Evolutionary conservation across 495 filamentous ascomycete species (phyloP), one percentile per base, ranked within the genome.

Genomic region (Annulohypoxylon stygium): DNA sequence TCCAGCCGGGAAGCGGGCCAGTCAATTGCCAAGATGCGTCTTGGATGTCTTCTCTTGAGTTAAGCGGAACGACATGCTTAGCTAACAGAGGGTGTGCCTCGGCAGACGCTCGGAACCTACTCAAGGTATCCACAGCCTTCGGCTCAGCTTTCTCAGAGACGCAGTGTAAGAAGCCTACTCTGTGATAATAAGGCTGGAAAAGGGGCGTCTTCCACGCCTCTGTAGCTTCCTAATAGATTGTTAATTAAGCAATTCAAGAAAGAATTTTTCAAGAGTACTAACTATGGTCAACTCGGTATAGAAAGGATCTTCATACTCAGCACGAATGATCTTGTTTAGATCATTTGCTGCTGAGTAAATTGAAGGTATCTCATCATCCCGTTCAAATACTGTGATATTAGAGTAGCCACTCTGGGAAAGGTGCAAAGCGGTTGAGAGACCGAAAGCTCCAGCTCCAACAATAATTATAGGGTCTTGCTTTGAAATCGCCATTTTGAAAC

Each of bases 261-360:
- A 33, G 0, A 1, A 7, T 18, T 7, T 30, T 10, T 30, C 23
- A 33, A 14, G 30, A 30, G 4, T 30, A 58, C 64, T 58, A 39
- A 67, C 64, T 37, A 67, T 30, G 2, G 37, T 58, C 53, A 87
- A 71, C 18, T 86, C 80, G 0, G 83, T 82, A 51, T 89, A 89
- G 66, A 86, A 86, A 9, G 77, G 77, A 75, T 87, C 86, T 45
- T 86, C 85, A 61, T 89, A 88, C 61, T 88, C 85, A 12, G 84
- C 83, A 10, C 87, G 82, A 47, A 88, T 81, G 62, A 89, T 86
- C 77, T 89, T 89, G 72, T 86, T 89, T 23, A 86, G 69, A 69
- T 89, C 85, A 73, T 84, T 81, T 45, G 79, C 84, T 5, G 87
- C 86, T 1, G 83, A 86, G 48, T 73, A 82, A 1, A 75, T 73